These are phyloP conservation scores for Pittosporum tobira DNA, from an alignment of 129 eudicot genomes.

Conservation along the genomic window DNA sequence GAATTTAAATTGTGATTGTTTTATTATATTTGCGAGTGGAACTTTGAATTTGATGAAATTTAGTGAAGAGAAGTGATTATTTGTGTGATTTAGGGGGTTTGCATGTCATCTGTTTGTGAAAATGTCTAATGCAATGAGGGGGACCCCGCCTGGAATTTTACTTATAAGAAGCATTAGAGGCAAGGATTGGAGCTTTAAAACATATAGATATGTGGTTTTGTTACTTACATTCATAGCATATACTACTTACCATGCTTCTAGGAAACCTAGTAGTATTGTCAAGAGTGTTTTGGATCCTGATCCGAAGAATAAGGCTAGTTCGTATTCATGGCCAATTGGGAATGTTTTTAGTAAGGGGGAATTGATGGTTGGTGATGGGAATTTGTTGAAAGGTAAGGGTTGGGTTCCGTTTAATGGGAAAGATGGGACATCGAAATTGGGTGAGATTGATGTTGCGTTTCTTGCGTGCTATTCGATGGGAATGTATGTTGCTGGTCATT, in stretches of 20 bases:
- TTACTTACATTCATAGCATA: slow-evolving; percentile 76
- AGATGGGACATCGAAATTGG: slow-evolving; percentile 60
- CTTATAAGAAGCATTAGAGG: slow-evolving; percentile 33
- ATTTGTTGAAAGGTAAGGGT: slow-evolving; percentile 20
- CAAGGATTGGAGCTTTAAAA: slow-evolving; percentile 39
- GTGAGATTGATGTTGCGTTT: slow-evolving; percentile 84
- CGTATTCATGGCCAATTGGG: slow-evolving; percentile 45
- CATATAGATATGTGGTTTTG: slow-evolving; percentile 58
- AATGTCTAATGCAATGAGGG: slow-evolving; percentile 17
- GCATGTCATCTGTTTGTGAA: not conserved
- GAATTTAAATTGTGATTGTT: too few relatives aligned
- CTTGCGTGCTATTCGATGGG: slow-evolving; percentile 71
- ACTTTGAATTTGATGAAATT: too few relatives aligned
- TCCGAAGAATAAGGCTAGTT: not conserved
- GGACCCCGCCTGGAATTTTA: slow-evolving; percentile 35
- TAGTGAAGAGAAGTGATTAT: not conserved
- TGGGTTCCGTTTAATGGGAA: slow-evolving; percentile 77
- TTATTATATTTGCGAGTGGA: too few relatives aligned
- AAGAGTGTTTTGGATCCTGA: slow-evolving; percentile 66
- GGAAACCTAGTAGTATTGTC: slow-evolving; percentile 83
- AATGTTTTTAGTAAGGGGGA: slow-evolving; percentile 22
- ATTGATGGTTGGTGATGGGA: not conserved
- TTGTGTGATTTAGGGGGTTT: not conserved
- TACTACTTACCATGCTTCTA: slow-evolving; percentile 74
- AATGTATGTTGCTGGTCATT: slow-evolving; percentile 88